Evolutionary conservation across 106 monocot species (phyloP).

Genomic region (Chionographis japonica): DNA sequence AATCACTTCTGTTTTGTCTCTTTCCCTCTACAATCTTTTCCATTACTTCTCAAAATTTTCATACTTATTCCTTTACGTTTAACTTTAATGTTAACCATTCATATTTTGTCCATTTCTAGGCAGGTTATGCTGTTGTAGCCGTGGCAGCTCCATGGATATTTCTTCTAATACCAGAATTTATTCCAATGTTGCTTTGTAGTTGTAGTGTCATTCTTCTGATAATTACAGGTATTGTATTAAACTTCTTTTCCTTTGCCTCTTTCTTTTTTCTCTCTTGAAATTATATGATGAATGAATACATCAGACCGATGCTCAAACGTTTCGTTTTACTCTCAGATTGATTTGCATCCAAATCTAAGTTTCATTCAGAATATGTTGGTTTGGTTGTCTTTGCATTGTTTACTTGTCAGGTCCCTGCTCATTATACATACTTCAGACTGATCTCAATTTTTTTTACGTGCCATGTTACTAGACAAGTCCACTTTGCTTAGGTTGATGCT

Average conservation of each 20-base stretch:
- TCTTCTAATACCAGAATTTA: constrained; percentile 41
- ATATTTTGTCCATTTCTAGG: constrained; percentile 40
- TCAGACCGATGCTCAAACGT: background rate
- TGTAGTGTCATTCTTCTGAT: constrained; percentile 74
- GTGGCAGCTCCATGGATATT: constrained; percentile 96
- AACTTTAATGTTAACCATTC: background rate
- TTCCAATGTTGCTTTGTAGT: constrained; percentile 76
- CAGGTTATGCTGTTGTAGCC: constrained; percentile 73
- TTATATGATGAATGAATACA: background rate
- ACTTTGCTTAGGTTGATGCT: no score
- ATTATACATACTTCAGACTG: no score
- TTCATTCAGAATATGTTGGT: no score
- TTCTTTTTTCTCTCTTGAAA: background rate
- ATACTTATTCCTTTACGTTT: background rate
- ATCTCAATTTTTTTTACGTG: no score
- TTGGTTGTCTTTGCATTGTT: no score
- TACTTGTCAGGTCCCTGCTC: no score
- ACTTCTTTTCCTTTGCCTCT: background rate
- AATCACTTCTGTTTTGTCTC: no score
- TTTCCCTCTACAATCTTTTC: background rate
- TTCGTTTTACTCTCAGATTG: background rate
- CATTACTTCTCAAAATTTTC: background rate
- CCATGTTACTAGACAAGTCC: no score
- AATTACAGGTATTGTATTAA: constrained; percentile 61
- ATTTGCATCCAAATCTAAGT: background rate